Percentiles rank a stretch among this genome's conserved stretches.
Evolutionary conservation across 768 basidiomycete genomes (phyloP).

Genomic region (Agrocybe chaxingu): DNA sequence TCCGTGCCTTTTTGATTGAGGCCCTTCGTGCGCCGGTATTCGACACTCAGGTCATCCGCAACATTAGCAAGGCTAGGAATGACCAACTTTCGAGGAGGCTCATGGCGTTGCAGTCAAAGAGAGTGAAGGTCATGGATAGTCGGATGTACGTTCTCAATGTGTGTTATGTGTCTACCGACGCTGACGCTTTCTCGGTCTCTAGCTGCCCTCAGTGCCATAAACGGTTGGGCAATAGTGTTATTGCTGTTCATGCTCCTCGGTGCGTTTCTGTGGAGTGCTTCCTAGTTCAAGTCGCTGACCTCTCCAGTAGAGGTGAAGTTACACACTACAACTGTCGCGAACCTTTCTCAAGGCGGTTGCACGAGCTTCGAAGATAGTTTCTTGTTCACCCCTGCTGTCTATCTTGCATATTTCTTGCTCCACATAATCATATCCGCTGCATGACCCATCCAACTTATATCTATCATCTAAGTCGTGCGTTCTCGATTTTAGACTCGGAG

Average conservation of each 20-base stretch:
- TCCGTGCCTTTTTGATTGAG: constrained; percentile 75
- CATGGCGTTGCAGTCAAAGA: constrained; percentile 72
- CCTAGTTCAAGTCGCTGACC: neutral
- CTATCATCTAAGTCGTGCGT: too few relatives aligned
- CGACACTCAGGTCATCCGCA: constrained; percentile 65
- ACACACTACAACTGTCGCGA: constrained; percentile 97
- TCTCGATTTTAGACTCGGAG: too few relatives aligned
- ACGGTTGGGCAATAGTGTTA: constrained; percentile 87
- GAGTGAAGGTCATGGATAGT: constrained; percentile 88
- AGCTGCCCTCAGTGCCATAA: constrained; percentile 98
- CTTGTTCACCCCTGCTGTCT: neutral
- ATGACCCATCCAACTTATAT: neutral
- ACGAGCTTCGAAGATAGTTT: constrained; percentile 30
- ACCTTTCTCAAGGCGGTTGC: constrained; percentile 60
- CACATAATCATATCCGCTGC: constrained; percentile 1
- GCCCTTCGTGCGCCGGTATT: constrained; percentile 63
- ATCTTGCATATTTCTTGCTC: neutral
- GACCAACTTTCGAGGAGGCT: constrained; percentile 74
- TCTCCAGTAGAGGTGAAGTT: constrained; percentile 74
- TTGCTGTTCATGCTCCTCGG: constrained; percentile 90
- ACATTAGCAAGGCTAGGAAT: constrained; percentile 69
- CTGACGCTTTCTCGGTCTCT: constrained; percentile 4
- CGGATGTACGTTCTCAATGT: constrained; percentile 68
- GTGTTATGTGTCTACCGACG: constrained; percentile 1
- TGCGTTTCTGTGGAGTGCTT: constrained; percentile 29